phyloP scores from a whole-genome alignment of 768 basidiomycete species.

The Lactarius sanguifluus region DNA sequence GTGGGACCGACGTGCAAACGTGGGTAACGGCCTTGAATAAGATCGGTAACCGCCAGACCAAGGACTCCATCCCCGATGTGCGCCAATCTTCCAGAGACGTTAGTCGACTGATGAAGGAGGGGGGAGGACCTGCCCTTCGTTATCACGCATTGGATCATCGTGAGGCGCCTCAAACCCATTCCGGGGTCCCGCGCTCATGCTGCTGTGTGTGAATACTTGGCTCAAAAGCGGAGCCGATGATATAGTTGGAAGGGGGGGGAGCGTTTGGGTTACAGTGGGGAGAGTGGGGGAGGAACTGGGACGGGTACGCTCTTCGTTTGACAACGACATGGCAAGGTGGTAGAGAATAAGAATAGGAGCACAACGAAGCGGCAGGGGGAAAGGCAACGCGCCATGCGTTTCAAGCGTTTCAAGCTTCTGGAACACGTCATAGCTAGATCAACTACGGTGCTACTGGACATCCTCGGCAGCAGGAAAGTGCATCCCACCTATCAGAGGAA shows the following conservation, averaged over 20 bases:
- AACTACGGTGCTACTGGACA: neutral
- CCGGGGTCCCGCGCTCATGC: neutral
- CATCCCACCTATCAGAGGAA: neutral
- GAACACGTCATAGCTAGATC: slow-evolving; percentile 7
- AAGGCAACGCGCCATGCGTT: slow-evolving; percentile 5
- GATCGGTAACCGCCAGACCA: slow-evolving; percentile 16
- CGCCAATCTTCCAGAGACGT: slow-evolving; percentile 4
- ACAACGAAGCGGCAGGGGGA: neutral
- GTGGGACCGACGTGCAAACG: slow-evolving; percentile 9
- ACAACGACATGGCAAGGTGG: slow-evolving; percentile 2
- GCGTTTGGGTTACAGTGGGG: neutral
- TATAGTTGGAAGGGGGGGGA: slow-evolving; percentile 10
- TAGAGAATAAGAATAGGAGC: neutral
- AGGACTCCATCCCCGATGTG: slow-evolving; percentile 20
- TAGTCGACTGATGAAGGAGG: neutral
- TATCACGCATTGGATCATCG: neutral
- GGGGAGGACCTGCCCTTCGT: slow-evolving; percentile 4
- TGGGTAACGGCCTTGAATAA: slow-evolving; percentile 13
- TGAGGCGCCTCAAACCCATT: neutral
- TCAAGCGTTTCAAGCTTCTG: neutral
- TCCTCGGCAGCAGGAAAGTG: neutral
- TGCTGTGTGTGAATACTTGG: slow-evolving; percentile 14
- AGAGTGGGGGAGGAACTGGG: neutral
- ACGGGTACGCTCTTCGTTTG: neutral
- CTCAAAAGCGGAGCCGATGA: neutral